These are phyloP conservation scores for Ehretia macrophylla DNA, from an alignment of 257 asterid species.

Conservation along the genomic window DNA sequence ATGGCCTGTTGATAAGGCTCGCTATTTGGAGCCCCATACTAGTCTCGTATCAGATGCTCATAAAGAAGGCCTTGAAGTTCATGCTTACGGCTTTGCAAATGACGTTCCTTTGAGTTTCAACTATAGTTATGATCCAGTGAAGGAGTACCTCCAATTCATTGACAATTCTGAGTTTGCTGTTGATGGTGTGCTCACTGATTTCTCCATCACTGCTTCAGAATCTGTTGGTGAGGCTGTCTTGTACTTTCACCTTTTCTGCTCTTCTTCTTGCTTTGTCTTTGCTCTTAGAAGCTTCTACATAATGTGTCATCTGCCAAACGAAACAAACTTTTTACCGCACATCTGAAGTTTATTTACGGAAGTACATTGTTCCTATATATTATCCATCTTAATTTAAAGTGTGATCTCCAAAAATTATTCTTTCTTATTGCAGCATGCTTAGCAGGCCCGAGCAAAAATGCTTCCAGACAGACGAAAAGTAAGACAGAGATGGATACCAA, in stretches of 20 bases:
- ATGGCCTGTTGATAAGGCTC: slow-evolving; percentile 51
- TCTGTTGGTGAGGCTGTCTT: slow-evolving; percentile 52
- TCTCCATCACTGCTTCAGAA: slow-evolving; percentile 80
- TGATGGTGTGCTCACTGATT: slow-evolving; percentile 77
- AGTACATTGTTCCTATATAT: not conserved
- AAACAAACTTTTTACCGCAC: too few relatives aligned
- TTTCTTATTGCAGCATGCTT: slow-evolving; percentile 60
- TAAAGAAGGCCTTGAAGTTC: slow-evolving; percentile 62
- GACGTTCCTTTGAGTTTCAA: slow-evolving; percentile 64
- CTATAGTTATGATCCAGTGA: slow-evolving; percentile 75
- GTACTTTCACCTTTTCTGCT: not conserved
- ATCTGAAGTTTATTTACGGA: too few relatives aligned
- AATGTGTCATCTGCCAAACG: too few relatives aligned
- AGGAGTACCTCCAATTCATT: slow-evolving; percentile 62
- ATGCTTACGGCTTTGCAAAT: slow-evolving; percentile 66
- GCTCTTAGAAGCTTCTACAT: too few relatives aligned
- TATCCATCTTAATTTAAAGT: not conserved
- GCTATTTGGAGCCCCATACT: slow-evolving; percentile 54
- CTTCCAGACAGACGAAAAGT: slow-evolving; percentile 44
- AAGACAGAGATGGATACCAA: slow-evolving; percentile 17
- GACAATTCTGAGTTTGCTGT: slow-evolving; percentile 69
- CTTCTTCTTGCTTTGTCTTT: not conserved
- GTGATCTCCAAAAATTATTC: not conserved
- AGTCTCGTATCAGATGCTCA: slow-evolving; percentile 76
- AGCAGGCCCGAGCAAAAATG: slow-evolving; percentile 41